phyloP scores from a whole-genome alignment of 2,329 filamentous ascomycete species.

The Coleophoma cylindrospora region DNA sequence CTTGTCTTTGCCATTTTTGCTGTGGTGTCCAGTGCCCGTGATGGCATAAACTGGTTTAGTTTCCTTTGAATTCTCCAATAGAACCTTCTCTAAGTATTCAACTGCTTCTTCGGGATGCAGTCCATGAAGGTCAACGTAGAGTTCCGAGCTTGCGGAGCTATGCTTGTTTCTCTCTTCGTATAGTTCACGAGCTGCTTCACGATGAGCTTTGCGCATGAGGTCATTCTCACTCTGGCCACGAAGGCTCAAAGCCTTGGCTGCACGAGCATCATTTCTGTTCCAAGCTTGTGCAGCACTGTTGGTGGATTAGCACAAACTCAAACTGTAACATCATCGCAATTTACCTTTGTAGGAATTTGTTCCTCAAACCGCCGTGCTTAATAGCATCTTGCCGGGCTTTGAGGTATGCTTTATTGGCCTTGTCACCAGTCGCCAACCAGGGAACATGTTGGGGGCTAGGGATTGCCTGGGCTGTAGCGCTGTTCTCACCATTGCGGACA shows the following conservation, averaged over 20 bases:
- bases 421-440: conserved; percentile 91
- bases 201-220: conserved; percentile 93
- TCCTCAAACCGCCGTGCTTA: conserved; percentile 91
- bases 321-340: conserved; percentile 4
- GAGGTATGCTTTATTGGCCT: conserved; percentile 88
- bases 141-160: conserved; percentile 53
- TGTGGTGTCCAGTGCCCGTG: conserved; percentile 94
- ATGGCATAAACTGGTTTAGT: conserved; percentile 85
- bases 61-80: conserved; percentile 74
- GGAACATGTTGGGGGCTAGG: conserved; percentile 86
- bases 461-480: conserved; percentile 76
- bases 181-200: conserved; percentile 84
- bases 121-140: conserved; percentile 96
- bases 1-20: conserved; percentile 98
- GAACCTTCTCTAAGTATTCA: conserved; percentile 83
- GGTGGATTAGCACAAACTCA: conserved; percentile 1
- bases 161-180: conserved; percentile 91
- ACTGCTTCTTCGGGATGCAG: conserved; percentile 97
- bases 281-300: conserved; percentile 89
- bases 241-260: conserved; percentile 89
- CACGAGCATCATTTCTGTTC: conserved; percentile 95
- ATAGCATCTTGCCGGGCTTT: conserved; percentile 95
- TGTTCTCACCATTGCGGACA: conserved; percentile 69
- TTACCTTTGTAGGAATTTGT: conserved; percentile 94
- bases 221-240: conserved; percentile 96